Base-by-base conservation (phyloP, 495 filamentous ascomycete species). In the Darksidea phi region DNA sequence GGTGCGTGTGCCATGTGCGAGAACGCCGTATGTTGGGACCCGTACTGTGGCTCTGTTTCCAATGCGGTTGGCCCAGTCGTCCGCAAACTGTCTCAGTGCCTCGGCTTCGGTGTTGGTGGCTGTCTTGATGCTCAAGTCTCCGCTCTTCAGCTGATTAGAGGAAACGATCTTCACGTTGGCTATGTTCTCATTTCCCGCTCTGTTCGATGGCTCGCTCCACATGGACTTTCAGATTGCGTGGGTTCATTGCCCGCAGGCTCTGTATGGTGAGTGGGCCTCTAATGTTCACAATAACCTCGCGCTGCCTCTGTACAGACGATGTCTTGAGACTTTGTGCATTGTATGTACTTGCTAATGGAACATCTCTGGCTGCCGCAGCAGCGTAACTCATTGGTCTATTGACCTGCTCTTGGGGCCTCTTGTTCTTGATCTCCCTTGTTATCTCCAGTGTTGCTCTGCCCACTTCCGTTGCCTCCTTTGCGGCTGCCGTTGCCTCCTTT, bases 111-210 rank as follows among this genome's bases (percentile, higher is more conserved):
- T 32, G 28, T 10, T 32, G 10, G 3, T 32, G 10, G 28, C 47
- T 49, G n/a, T 49, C n/a, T 49, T 49, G 5, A 23, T 52, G 20
- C 25, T 54, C n/a, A 54, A 34, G 51, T 25, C 51, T 25, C 51
- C 21, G 34, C 51, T 54, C 34, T 54, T 54, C n/a, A 54, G 41
- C 51, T 54, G n/a, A 20, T 54, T 54, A 25, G 51, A 54, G 51
- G 34, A 42, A 11, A 54, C 32, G 21, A 54, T 23, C 28, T 24
- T 52, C 5, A 49, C 20, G 7, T 26, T 21, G 41, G 34, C 51
- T 41, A 54, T 32, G 51, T 54, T 54, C 42, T 42, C 21, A n/a
- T 54, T 54, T 41, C 46, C n/a, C 20, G 20, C 46, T 24, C 23
- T 48, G 20, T 18, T 48, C 20, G 20, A 48, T 48, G 23, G 46